phyloP scores from a whole-genome alignment of 306 rosid species.

The Vicia sativa region DNA sequence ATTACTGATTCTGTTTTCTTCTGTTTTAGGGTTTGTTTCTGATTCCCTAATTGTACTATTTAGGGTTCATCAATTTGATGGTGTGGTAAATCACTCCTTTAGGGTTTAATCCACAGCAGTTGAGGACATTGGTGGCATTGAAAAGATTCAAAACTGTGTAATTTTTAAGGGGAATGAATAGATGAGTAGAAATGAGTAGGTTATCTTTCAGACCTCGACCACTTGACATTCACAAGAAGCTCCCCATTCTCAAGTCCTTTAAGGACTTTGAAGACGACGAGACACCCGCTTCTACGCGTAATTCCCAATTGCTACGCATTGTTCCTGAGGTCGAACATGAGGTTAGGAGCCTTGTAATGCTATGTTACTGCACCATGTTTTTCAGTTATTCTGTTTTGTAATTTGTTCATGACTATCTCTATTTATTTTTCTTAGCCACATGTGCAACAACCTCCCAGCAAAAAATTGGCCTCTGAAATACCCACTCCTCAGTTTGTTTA shows the following conservation, averaged over 20 bases:
- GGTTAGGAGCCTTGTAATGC: slow-evolving; percentile 26
- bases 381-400: slow-evolving; percentile 7
- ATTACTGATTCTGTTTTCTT: slow-evolving; percentile 2
- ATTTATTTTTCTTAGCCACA: slow-evolving; percentile 44
- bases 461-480: slow-evolving; percentile 71
- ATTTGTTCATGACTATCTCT: slow-evolving; percentile 26
- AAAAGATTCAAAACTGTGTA: slow-evolving; percentile 15
- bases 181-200: slow-evolving; percentile 56
- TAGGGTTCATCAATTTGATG: background rate
- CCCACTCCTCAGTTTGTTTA: slow-evolving; percentile 89
- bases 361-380: slow-evolving; percentile 4
- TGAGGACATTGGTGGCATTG: slow-evolving; percentile 20
- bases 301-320: slow-evolving; percentile 54
- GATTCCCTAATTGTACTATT: background rate
- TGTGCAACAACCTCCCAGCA: slow-evolving; percentile 52
- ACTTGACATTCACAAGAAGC: slow-evolving; percentile 65
- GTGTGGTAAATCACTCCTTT: background rate
- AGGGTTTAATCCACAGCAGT: background rate
- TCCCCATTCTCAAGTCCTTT: slow-evolving; percentile 58
- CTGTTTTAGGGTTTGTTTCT: background rate
- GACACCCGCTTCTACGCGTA: slow-evolving; percentile 53
- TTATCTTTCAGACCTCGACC: slow-evolving; percentile 61
- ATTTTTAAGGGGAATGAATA: slow-evolving; percentile 31
- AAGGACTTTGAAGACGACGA: slow-evolving; percentile 65
- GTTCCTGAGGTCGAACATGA: slow-evolving; percentile 53